phyloP scores from a whole-genome alignment of 371 early-diverging fungal genomes.

The Circinella umbellata region DNA sequence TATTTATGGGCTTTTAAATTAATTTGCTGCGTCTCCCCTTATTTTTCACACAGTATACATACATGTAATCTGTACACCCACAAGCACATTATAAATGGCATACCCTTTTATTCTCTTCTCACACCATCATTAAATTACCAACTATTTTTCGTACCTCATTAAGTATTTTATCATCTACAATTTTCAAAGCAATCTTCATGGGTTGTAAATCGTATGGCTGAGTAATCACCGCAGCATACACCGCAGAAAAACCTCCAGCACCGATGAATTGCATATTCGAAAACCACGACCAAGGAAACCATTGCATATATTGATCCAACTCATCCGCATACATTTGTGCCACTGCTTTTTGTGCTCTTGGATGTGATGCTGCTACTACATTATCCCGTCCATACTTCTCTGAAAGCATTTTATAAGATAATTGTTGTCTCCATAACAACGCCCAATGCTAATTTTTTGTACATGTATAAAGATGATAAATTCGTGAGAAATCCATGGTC shows the following conservation, averaged over 20 bases:
- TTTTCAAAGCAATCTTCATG: conserved; percentile 43
- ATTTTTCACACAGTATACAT: neutral
- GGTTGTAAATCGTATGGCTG: conserved; percentile 45
- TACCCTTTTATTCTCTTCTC: no score
- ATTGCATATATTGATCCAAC: conserved; percentile 50
- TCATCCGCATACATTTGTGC: conserved; percentile 39
- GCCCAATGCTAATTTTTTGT: conserved; percentile 40
- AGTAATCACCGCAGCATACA: conserved; percentile 42
- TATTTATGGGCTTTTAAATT: conserved; percentile 6
- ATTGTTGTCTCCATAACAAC: conserved; percentile 47
- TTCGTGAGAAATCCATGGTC: neutral
- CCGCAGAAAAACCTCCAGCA: conserved; percentile 55
- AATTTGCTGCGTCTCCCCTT: neutral
- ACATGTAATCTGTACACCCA: neutral
- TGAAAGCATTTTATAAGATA: conserved; percentile 39
- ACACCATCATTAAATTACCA: neutral
- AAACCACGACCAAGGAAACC: conserved; percentile 56
- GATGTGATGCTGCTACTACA: conserved; percentile 35
- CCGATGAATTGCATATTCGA: conserved; percentile 55
- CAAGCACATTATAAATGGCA: no score
- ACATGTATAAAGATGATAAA: neutral
- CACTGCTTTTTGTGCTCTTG: conserved; percentile 43
- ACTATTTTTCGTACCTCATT: conserved; percentile 38
- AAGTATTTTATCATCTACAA: conserved; percentile 51
- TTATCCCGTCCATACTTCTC: conserved; percentile 39